Evolutionary conservation across 2,329 filamentous ascomycete genomes (phyloP), one percentile per base, ranked within the genome.

Genomic region (Fusarium napiforme): DNA sequence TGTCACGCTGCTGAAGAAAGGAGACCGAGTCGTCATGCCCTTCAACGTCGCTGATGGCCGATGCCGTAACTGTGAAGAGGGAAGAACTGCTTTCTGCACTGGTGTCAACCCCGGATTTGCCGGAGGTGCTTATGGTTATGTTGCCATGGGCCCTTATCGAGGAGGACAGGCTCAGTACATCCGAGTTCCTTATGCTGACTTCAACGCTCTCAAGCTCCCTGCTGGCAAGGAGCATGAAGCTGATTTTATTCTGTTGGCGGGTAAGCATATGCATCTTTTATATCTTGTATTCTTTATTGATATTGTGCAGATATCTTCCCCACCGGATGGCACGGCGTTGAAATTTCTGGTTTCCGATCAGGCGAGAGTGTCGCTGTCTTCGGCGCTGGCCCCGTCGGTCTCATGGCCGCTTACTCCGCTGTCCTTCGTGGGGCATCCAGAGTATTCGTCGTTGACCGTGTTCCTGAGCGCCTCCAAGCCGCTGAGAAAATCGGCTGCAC

Each of bases 381-480:
- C 66, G 91, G 90, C 1, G 89, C 88, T 6, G 89, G 90, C 0
- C 90, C 90, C 0, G 90, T 92, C 3, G 90, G 91, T 3, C 80
- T 92, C 9, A 91, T 92, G 87, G 89, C 90, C 7, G 90, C 90
- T 8, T 92, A 92, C 78, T 90, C 86, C 1, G 91, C 87, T 2
- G 79, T 87, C 2, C 79, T 92, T 6, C 85, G 90, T 0, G 91
- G 90, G 6, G 91, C 90, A 3, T 88, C 86, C 14, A 85, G 83
- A 19, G 88, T 93, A 1, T 92, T 85, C 60, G 88, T 91, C 1
- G 88, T 93, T 9, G 91, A 93, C 70, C 87, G 87, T 32, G 89
- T 92, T 1, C 84, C 85, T 1, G 89, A 91, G 76, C 84, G 90
- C 21, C 80, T 93, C 4, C 83, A 86, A 15, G 85, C 86, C 2